phyloP scores from a whole-genome alignment of 2,329 filamentous ascomycete species.

The Aureobasidium namibiae region DNA sequence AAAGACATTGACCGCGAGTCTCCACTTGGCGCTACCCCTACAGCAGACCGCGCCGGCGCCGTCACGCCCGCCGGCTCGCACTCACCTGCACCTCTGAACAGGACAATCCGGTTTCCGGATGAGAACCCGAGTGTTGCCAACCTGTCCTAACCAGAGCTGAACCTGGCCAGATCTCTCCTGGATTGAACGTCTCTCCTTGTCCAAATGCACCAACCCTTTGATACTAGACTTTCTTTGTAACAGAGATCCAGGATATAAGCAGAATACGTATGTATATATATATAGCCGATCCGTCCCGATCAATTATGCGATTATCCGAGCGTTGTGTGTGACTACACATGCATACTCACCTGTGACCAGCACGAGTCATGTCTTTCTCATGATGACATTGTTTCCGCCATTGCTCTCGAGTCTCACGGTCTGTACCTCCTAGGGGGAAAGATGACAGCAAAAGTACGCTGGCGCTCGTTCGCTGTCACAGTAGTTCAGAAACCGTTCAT shows the following conservation, averaged over 20 bases:
- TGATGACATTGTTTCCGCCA: background rate
- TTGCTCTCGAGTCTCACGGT: background rate
- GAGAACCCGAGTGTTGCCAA: conserved; percentile 15
- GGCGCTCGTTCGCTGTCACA: no score
- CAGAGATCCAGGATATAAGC: background rate
- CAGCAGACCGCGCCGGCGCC: background rate
- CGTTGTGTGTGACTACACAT: background rate
- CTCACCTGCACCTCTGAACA: conserved; percentile 17
- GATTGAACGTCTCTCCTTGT: background rate
- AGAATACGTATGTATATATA: no score
- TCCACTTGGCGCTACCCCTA: conserved; percentile 9
- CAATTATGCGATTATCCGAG: background rate
- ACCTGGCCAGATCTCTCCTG: background rate
- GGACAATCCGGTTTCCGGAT: conserved; percentile 26
- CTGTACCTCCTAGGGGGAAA: background rate
- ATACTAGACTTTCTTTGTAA: background rate
- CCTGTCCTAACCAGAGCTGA: background rate
- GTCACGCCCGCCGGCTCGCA: background rate
- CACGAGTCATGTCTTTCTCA: background rate
- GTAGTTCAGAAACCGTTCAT: background rate
- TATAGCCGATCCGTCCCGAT: background rate
- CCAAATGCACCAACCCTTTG: background rate
- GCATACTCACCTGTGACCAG: background rate
- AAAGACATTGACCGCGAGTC: background rate
- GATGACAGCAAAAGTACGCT: background rate